phyloP scores from a whole-genome alignment of 257 asterid species.

The Salvia miltiorrhiza region DNA sequence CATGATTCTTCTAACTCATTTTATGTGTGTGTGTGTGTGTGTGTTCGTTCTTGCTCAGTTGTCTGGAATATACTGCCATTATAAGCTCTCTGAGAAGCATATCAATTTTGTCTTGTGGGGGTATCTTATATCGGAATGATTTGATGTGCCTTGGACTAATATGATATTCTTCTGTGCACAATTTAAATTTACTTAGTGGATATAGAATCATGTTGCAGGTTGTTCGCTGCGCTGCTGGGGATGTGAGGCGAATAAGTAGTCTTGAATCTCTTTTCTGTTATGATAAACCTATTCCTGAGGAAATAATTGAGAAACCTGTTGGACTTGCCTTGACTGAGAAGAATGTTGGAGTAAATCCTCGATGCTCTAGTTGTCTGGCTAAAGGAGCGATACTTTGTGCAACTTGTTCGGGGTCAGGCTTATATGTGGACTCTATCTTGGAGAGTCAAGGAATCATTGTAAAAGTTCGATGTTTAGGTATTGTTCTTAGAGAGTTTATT shows the following conservation, averaged over 20 bases:
- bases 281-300: conserved; percentile 76
- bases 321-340: conserved; percentile 61
- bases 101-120: not conserved
- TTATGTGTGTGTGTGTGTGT: not conserved
- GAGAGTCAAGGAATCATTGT: conserved; percentile 99
- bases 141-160: not conserved
- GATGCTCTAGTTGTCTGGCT: conserved; percentile 57
- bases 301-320: conserved; percentile 70
- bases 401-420: conserved; percentile 88
- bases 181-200: not conserved
- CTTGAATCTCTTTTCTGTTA: conserved; percentile 73
- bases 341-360: conserved; percentile 53
- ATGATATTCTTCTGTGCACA: not conserved
- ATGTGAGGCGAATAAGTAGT: conserved; percentile 50
- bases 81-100: not conserved
- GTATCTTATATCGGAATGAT: not conserved
- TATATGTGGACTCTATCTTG: conserved; percentile 82
- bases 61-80: not conserved
- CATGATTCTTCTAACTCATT: not conserved
- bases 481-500: not conserved
- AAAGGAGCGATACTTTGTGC: conserved; percentile 86
- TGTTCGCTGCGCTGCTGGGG: conserved; percentile 33
- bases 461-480: conserved; percentile 92
- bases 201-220: conserved; percentile 36
- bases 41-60: not conserved